Conservation (phyloP, 805 yeast species). For the Starmerella scarabaei region DNA sequence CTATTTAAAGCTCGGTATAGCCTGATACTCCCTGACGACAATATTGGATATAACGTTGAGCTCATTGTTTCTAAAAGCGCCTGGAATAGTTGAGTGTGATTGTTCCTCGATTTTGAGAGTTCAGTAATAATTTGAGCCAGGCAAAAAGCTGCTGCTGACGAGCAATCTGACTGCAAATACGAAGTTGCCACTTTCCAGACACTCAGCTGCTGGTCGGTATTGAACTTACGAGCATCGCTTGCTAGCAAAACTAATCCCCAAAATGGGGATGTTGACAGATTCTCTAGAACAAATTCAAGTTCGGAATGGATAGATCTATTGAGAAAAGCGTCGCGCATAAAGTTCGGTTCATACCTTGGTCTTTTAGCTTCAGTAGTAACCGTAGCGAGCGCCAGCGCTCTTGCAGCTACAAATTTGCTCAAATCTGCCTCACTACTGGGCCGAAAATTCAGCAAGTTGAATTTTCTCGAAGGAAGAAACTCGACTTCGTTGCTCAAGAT, state of each 20-base stretch:
- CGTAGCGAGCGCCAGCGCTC: slow-evolving; percentile 1
- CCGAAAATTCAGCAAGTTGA: slow-evolving; percentile 5
- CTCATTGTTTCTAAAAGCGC: not conserved
- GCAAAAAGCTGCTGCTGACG: slow-evolving; percentile 11
- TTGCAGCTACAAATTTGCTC: slow-evolving; percentile 5
- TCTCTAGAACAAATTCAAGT: no score
- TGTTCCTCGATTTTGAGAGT: no score
- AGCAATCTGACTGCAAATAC: not conserved
- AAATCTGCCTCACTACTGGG: slow-evolving; percentile 13
- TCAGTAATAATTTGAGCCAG: not conserved
- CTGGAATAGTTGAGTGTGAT: no score
- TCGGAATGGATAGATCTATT: no score
- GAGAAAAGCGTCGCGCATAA: no score
- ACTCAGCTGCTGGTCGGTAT: not conserved
- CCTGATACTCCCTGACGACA: slow-evolving; percentile 11
- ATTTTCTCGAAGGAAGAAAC: slow-evolving; percentile 3
- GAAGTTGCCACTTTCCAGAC: slow-evolving; percentile 4
- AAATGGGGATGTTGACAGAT: no score
- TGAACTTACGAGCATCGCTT: not conserved
- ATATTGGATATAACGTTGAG: not conserved
- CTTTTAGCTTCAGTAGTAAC: no score
- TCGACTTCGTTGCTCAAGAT: slow-evolving; percentile 13
- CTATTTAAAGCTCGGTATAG: slow-evolving; percentile 1
- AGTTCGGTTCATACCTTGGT: no score
- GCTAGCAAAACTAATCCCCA: slow-evolving; percentile 4